Evolutionary conservation across 371 early-diverging fungal species (phyloP), one percentile per base, ranked within the genome.

Genomic region (Apophysomyces variabilis): DNA sequence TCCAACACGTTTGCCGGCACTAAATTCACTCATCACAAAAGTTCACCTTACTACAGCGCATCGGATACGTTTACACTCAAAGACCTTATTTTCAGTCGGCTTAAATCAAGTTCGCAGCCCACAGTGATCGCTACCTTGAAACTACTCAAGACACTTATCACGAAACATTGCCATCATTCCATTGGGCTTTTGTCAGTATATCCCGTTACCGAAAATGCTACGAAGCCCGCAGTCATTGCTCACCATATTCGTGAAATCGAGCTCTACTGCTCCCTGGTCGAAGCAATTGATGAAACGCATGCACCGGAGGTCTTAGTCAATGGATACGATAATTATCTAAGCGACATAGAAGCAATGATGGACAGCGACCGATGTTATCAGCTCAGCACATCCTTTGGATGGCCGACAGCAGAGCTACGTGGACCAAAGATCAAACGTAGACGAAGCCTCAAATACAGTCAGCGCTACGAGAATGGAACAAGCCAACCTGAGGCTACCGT

Each of bases 51-150:
- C 60, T 50, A 21, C 54, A 21, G 9, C 21, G 83, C 82, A 7
- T 65, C 66, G 21, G 89, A 80, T 60, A 86, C 77, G 1, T 90
- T 90, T 64, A 90, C 88, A 7, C 82, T 92, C 46, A 88, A 88
- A 67, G 92, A 92, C 57, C 72, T 92, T 12, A 83, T 92, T n/a
- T 86, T 90, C 66, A 86, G 88, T 6, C 84, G 89, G 7, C 74
- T 91, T 39, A 87, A 89, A 64, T 88, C 88, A 5, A 84, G 85
- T 8, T 89, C 88, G 1, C 83, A 80, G 36, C 85, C 87, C 14
- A 83, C 90, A 1, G 92, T 93, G 9, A 89, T 91, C 38, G 88
- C 91, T 4, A 89, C 94, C 0, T 76, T 95, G 32, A 90, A 88
- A 64, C 74, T 96, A 16, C 76, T 95, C 43, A 86, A 87, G 32